Evolutionary conservation across 768 basidiomycete species (phyloP).

Genomic region (Mycena venus): DNA sequence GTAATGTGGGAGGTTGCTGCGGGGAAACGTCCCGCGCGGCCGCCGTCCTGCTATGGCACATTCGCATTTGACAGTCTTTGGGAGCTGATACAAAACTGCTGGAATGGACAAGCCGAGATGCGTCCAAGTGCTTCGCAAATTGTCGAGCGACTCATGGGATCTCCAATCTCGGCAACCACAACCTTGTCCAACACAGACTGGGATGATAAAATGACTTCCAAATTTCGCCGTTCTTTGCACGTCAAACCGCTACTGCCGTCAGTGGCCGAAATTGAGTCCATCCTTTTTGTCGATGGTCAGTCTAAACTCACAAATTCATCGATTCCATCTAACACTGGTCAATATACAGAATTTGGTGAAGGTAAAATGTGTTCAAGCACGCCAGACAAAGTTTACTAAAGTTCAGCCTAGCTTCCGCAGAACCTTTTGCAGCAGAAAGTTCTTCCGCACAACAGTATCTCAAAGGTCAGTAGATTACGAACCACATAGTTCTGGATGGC

Average conservation of each 20-base stretch:
- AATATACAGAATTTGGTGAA: too few species aligned
- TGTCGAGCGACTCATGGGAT: not conserved
- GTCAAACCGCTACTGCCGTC: not conserved
- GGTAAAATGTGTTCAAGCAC: too few species aligned
- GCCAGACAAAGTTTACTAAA: too few species aligned
- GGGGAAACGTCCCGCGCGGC: not conserved
- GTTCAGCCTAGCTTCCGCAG: too few species aligned
- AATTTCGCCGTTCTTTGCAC: constrained; percentile 6
- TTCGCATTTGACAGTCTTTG: not conserved
- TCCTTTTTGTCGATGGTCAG: too few species aligned
- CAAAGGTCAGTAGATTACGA: too few species aligned
- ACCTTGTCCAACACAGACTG: not conserved
- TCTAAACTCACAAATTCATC: too few species aligned
- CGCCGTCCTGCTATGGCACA: not conserved
- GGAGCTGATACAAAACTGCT: constrained; percentile 8
- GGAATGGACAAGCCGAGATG: not conserved
- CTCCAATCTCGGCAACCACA: constrained; percentile 12
- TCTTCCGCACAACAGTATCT: too few species aligned
- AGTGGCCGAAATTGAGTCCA: not conserved
- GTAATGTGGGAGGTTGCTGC: not conserved
- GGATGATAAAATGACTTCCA: constrained; percentile 3
- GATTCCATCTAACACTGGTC: too few species aligned
- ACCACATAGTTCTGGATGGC: too few species aligned
- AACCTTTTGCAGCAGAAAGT: too few species aligned
- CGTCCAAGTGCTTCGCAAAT: not conserved